Base-by-base conservation (phyloP, 2,329 filamentous ascomycete species). In the Akanthomyces lecanii region DNA sequence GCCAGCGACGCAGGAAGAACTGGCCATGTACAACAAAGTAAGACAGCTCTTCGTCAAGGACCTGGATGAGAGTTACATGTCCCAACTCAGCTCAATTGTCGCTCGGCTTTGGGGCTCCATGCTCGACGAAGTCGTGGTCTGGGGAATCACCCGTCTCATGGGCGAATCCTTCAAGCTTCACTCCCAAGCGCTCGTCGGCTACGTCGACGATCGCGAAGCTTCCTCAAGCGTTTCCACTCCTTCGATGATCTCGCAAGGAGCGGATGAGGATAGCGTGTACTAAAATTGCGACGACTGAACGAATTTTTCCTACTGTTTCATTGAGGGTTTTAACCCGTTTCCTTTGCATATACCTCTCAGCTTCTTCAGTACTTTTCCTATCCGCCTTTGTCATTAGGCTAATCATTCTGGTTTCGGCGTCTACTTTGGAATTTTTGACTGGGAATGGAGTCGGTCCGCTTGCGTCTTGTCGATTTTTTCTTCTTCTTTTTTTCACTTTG, bases 141-240 rank as follows among this genome's bases (percentile, higher is more conserved):
- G 95, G 95, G 95, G 91, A 63, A 94, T 96, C 73, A 94, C 91
- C 70, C 92, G 96, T 74, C 86, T 98, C 57, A 97, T 98, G 90
- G 95, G 95, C 71, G 95, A 98, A 78, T 93, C 95, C 59, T 98
- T 99, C 85, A 95, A 96, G 74, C 87, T 97, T 64, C 94, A 98
- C 78, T 91, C 93, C 44, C 93, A 98, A 79, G 93, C 95, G 68
- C 87, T 99, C 40, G 87, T 94, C 68, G 93, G 94, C 75, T 98
- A 97, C 73, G 92, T 97, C 74, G 94, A 97, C 74, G 90, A 93
- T 70, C 81, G 85, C 69, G 86, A 89, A 75, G 85, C 81, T 69
- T 88, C 86, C 68, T 87, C 85, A n/a, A 86, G 85, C 69, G 85
- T 86, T 57, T 88, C 87, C 55, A 89, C 86, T 63, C 87, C 87